Evolutionary conservation across 2,329 filamentous ascomycete genomes (phyloP).

Genomic region (Neopestalotiopsis clavispora): DNA sequence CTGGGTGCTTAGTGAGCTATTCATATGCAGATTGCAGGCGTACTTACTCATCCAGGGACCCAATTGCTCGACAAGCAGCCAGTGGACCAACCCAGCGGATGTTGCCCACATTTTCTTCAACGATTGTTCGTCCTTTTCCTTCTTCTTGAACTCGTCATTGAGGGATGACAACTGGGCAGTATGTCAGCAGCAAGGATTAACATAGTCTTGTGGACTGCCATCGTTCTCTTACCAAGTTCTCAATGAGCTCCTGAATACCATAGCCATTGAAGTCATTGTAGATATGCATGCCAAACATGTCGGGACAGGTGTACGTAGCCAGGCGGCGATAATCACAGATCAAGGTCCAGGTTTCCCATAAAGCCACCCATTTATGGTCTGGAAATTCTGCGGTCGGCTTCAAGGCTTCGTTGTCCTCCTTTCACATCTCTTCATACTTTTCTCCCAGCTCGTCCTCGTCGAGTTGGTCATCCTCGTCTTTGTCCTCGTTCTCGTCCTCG

Average conservation of each 20-base stretch:
- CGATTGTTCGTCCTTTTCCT: conserved; percentile 24
- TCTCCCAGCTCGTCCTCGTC: conserved; percentile 26
- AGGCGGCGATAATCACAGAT: conserved; percentile 22
- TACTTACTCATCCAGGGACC: conserved; percentile 27
- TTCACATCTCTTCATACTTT: conserved; percentile 21
- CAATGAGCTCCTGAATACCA: conserved; percentile 34
- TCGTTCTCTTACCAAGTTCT: conserved; percentile 29
- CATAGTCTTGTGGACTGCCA: background rate
- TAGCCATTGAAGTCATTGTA: conserved; percentile 35
- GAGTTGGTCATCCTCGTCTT: conserved; percentile 25
- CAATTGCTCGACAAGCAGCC: conserved; percentile 23
- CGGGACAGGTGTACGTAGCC: conserved; percentile 29
- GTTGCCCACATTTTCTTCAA: conserved; percentile 29
- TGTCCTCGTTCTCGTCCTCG: conserved; percentile 26
- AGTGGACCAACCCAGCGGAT: conserved; percentile 26
- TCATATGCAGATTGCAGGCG: background rate
- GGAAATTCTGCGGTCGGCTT: conserved; percentile 10
- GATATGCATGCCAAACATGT: conserved; percentile 35
- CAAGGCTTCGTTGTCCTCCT: conserved; percentile 19
- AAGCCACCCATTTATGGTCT: conserved; percentile 17
- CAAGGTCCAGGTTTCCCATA: conserved; percentile 28
- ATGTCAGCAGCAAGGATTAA: background rate
- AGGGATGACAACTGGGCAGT: conserved; percentile 17
- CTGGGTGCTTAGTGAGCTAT: background rate
- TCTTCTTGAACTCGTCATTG: conserved; percentile 27